Evolutionary conservation across 2,329 filamentous ascomycete species (phyloP).

Genomic region (Ceratocystis variospora): DNA sequence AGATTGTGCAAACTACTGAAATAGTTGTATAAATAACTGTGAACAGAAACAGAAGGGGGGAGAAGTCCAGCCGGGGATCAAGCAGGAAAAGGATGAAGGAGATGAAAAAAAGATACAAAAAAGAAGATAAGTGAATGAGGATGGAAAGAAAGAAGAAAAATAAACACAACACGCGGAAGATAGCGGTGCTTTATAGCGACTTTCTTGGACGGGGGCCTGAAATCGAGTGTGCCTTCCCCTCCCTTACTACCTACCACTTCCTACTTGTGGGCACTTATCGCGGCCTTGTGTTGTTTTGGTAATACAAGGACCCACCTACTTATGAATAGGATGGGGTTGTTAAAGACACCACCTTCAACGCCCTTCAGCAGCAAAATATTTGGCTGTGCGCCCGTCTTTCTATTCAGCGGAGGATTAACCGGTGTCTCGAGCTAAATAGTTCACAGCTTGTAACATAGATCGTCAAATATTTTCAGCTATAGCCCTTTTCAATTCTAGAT

Average conservation of each 20-base stretch:
- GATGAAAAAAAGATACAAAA: neutral
- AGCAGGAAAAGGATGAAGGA: neutral
- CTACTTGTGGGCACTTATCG: neutral
- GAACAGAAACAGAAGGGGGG: neutral
- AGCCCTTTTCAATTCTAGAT: neutral
- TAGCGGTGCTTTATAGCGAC: neutral
- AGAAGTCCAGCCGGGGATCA: neutral
- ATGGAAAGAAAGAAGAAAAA: neutral
- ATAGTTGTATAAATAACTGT: neutral
- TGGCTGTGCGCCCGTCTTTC: too few species aligned
- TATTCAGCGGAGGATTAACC: too few species aligned
- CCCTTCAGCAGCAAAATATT: neutral
- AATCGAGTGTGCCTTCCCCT: neutral
- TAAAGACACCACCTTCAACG: neutral
- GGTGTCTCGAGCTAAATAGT: too few species aligned
- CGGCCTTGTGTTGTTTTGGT: neutral
- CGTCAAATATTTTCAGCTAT: too few species aligned
- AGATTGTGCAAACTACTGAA: neutral
- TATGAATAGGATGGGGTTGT: neutral
- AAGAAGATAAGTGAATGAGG: neutral
- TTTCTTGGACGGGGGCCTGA: neutral
- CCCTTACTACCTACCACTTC: neutral
- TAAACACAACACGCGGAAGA: neutral
- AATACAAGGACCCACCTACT: neutral
- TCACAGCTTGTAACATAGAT: too few species aligned